phyloP scores from a whole-genome alignment of 306 rosid genomes.

The Prunus mongolica region DNA sequence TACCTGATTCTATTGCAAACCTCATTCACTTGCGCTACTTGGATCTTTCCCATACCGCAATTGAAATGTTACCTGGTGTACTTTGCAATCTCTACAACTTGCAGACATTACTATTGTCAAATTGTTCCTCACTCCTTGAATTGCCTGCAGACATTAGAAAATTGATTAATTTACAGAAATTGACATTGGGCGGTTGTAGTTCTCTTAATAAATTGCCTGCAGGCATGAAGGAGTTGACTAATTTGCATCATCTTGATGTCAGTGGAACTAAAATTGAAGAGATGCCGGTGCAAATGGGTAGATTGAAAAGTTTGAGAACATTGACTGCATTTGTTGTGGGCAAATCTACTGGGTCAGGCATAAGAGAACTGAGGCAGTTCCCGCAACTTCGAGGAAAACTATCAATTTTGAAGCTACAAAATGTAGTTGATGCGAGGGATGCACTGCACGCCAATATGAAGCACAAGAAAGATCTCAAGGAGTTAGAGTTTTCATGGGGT shows the following conservation, averaged over 20 bases:
- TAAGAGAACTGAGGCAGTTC: background rate
- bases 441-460: too few species aligned
- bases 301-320: background rate
- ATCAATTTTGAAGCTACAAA: too few species aligned
- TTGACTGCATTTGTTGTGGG: background rate
- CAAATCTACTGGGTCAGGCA: background rate
- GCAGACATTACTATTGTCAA: conserved; percentile 3
- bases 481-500: too few species aligned
- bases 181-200: background rate
- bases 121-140: background rate
- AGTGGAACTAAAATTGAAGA: too few species aligned
- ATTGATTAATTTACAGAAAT: background rate
- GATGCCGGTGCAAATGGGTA: background rate
- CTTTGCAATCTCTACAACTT: conserved; percentile 11
- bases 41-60: background rate
- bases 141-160: background rate
- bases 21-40: background rate
- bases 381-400: background rate
- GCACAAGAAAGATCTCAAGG: too few species aligned
- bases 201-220: too few species aligned
- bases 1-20: background rate
- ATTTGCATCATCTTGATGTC: too few species aligned
- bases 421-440: too few species aligned
- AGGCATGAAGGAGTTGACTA: too few species aligned
- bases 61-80: background rate